Base-by-base conservation (phyloP, 2,329 filamentous ascomycete species). In the Diplodia intermedia region DNA sequence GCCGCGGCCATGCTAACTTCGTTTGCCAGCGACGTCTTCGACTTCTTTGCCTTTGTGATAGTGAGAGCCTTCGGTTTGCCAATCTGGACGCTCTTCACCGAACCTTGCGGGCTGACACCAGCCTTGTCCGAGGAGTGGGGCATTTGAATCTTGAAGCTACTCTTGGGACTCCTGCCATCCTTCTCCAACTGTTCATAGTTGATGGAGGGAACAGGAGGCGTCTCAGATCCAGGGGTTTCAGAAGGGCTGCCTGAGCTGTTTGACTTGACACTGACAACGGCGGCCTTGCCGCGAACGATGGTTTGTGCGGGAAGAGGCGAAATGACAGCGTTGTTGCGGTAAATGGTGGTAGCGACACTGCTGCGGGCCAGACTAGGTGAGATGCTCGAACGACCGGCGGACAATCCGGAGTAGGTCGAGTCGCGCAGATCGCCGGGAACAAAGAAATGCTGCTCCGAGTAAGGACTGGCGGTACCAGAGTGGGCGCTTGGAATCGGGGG, bases 261-360 rank as follows among this genome's bases (percentile, higher is more conserved):
- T 7, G 91, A 91, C 79, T 93, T 95, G 71, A 99, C 93, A 74
- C 92, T 97, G 77, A 99, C 93, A 76, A 98, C 90, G 43, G 93
- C 94, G 11, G 95, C 93, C 80, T 95, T 96, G 71, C 91, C 91
- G 69, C 93, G 89, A 76, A 94, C 91, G 69, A 92, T 91, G 65
- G 93, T 95, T 75, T 95, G 93, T 0, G 93, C 93, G 0, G 94
- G 90, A 67, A 90, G 82, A 1, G 84, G 91, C 76, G 85, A 93
- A 73, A 97, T 88, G 65, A 97, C 89, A 18, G 92, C 93, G 75
- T 96, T 93, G 82, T 94, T 94, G 72, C 93, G 91, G 77, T 97
- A 98, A 65, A 97, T 93, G 23, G 94, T 97, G 1, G 94, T 97
- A 3, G 93, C 94, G 71, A 98, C 91, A 75, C 86, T 88, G 68